These are phyloP conservation scores for Gautieria morchelliformis DNA, from an alignment of 768 basidiomycete species.

Conservation along the genomic window DNA sequence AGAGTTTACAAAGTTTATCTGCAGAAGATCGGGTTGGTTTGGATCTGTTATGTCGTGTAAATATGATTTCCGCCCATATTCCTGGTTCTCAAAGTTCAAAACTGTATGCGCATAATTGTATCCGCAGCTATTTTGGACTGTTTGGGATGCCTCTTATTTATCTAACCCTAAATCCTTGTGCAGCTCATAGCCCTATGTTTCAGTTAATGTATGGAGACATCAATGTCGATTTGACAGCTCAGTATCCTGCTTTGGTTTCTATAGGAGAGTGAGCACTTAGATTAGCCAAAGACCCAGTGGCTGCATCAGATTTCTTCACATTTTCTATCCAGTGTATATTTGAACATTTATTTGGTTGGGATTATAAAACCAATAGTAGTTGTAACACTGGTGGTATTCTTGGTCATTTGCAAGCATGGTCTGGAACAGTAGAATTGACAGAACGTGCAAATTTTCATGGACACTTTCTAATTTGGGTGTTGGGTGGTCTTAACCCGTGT, in stretches of 20 bases:
- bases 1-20: constrained; percentile 8
- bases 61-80: constrained; percentile 12
- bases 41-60: constrained; percentile 16
- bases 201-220: constrained; percentile 31
- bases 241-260: constrained; percentile 19
- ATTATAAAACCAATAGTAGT: neutral
- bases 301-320: constrained; percentile 35
- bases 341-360: constrained; percentile 17
- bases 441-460: constrained; percentile 31
- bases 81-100: constrained; percentile 21
- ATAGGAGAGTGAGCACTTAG: constrained; percentile 24
- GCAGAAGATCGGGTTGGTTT: constrained; percentile 16
- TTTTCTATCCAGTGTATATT: constrained; percentile 30
- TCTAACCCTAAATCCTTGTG: constrained; percentile 37
- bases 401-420: constrained; percentile 25
- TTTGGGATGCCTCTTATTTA: constrained; percentile 32
- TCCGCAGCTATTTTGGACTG: constrained; percentile 23
- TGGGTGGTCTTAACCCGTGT: constrained; percentile 23
- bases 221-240: constrained; percentile 22
- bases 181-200: constrained; percentile 32
- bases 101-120: constrained; percentile 28
- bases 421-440: constrained; percentile 33
- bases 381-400: constrained; percentile 24
- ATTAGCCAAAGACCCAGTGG: constrained; percentile 30
- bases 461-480: constrained; percentile 33